Conservation (phyloP, 768 basidiomycete genomes). For the Leucosporidium creatinivorum region DNA sequence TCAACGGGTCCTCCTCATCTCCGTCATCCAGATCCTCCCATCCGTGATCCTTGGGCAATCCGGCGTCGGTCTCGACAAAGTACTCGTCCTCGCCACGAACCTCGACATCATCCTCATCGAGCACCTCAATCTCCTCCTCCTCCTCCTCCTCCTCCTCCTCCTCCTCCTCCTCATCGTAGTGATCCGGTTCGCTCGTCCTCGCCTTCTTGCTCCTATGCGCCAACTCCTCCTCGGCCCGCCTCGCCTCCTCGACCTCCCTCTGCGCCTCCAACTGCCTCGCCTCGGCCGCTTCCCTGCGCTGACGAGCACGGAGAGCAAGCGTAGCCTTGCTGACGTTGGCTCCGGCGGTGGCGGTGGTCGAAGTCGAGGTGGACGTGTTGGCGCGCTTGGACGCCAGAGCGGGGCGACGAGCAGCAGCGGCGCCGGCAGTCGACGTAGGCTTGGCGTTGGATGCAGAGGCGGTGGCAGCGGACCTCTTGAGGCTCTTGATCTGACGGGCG, state of each 20-base stretch:
- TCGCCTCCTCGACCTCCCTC: constrained; percentile 19
- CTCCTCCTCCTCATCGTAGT: constrained; percentile 37
- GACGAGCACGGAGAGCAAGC: constrained; percentile 8
- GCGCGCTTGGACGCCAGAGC: constrained; percentile 5
- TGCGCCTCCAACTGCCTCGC: constrained; percentile 9
- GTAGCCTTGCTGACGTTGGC: constrained; percentile 5
- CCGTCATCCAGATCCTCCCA: constrained; percentile 93
- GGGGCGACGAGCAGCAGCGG: background rate
- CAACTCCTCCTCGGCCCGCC: constrained; percentile 11
- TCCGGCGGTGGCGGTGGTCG: constrained; percentile 1
- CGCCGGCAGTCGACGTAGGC: background rate
- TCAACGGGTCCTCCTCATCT: constrained; percentile 85
- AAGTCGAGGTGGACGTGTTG: background rate
- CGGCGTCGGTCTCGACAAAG: constrained; percentile 41
- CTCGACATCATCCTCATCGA: constrained; percentile 43
- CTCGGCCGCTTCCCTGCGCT: constrained; percentile 21
- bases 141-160: constrained; percentile 37
- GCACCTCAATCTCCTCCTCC: constrained; percentile 36
- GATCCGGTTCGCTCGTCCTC: constrained; percentile 30
- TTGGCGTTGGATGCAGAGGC: background rate
- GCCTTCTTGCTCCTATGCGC: constrained; percentile 28
- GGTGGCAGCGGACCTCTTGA: background rate
- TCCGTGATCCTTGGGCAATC: constrained; percentile 44
- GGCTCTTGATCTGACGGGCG: background rate
- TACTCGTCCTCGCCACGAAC: constrained; percentile 34